Evolutionary conservation across 1,284 basidiomycete species (phyloP).

Genomic region (Earliella scabrosa): DNA sequence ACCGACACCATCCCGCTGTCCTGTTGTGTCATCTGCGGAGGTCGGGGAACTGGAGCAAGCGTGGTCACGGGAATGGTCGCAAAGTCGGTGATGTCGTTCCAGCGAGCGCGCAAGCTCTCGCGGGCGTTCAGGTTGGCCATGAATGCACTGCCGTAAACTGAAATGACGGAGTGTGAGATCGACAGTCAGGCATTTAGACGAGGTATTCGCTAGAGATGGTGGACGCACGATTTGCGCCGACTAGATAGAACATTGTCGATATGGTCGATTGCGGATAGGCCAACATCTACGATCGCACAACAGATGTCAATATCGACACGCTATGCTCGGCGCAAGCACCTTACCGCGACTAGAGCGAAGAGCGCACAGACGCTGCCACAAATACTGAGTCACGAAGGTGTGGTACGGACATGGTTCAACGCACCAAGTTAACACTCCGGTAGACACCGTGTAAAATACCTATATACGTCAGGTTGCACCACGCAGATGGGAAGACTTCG

Average conservation of each 20-base stretch:
- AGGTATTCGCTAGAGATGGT: background rate
- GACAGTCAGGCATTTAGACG: background rate
- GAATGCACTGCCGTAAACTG: slow-evolving; percentile 1
- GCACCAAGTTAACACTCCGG: background rate
- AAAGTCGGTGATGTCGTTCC: background rate
- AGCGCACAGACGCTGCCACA: background rate
- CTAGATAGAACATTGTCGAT: background rate
- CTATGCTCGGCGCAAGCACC: background rate
- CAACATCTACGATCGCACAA: background rate
- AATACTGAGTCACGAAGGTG: background rate
- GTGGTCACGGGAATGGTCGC: background rate
- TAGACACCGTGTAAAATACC: background rate
- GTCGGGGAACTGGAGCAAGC: background rate
- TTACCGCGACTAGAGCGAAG: background rate
- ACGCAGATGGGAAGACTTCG: background rate
- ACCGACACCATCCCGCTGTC: background rate
- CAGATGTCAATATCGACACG: background rate
- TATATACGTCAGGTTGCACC: background rate
- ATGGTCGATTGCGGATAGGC: background rate
- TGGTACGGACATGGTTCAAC: background rate
- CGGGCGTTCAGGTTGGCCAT: slow-evolving; percentile 2
- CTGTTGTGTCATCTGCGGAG: background rate
- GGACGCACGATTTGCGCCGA: background rate
- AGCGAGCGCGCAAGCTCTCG: background rate
- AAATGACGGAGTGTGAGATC: background rate